phyloP scores from a whole-genome alignment of 2,329 filamentous ascomycete species.

The Aspergillus sojae region DNA sequence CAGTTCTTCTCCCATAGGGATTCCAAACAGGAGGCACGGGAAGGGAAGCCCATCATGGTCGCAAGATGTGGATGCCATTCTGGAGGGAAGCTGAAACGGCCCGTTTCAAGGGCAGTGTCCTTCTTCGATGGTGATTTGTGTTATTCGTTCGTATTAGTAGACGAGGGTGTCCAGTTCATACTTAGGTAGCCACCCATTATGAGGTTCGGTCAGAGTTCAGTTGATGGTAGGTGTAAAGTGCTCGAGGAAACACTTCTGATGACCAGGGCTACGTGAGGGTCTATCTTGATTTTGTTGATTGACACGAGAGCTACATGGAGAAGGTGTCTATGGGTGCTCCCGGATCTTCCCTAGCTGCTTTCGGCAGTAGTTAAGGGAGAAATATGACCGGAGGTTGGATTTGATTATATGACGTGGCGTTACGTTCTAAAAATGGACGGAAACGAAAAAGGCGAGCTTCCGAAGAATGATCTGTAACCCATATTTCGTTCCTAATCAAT shows the following conservation, averaged over 20 bases:
- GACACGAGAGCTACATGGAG: background rate
- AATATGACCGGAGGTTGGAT: too few relatives aligned
- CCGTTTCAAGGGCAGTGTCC: background rate
- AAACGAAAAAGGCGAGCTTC: too few relatives aligned
- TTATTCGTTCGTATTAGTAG: background rate
- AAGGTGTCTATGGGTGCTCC: too few relatives aligned
- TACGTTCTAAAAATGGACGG: background rate
- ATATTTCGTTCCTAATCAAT: too few relatives aligned
- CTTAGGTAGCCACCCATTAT: background rate
- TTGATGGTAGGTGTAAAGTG: background rate
- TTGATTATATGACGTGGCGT: too few relatives aligned
- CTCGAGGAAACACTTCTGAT: too few relatives aligned
- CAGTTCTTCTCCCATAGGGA: conserved; percentile 11
- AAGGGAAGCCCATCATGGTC: conserved; percentile 16
- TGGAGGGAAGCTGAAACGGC: conserved; percentile 12
- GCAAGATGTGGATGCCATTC: conserved; percentile 15
- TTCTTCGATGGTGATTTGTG: background rate
- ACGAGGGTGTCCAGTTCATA: background rate
- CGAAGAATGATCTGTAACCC: too few relatives aligned
- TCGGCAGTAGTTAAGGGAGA: too few relatives aligned
- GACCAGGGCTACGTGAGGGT: accelerated
- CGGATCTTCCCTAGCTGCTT: too few relatives aligned
- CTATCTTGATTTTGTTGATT: background rate
- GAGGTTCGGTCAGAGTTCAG: background rate
- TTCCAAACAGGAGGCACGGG: conserved; percentile 13